Conservation (phyloP, 805 yeast species). For the Zygosaccharomyces gambellarensis region DNA sequence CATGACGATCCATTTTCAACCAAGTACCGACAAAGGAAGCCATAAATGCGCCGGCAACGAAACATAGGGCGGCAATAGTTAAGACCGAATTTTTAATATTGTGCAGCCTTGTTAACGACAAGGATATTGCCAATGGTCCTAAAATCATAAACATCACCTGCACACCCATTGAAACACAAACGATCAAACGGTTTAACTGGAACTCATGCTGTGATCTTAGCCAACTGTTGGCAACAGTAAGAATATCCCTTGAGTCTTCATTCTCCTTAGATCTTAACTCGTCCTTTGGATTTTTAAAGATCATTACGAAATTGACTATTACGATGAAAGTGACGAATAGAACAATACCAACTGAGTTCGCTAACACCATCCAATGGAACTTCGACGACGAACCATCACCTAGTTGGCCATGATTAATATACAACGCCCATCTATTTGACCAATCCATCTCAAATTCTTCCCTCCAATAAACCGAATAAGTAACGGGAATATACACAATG, state of each 20-base stretch:
- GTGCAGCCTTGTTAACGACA: constrained; percentile 57
- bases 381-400: constrained; percentile 39
- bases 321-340: constrained; percentile 58
- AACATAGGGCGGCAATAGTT: constrained; percentile 53
- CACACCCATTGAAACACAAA: constrained; percentile 66
- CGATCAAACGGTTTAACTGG: constrained; percentile 40
- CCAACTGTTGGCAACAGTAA: constrained; percentile 49
- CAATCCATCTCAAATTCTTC: constrained; percentile 66
- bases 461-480: constrained; percentile 85
- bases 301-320: constrained; percentile 48
- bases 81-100: constrained; percentile 64
- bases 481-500: constrained; percentile 56
- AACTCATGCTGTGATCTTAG: constrained; percentile 41
- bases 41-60: constrained; percentile 65
- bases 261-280: constrained; percentile 24
- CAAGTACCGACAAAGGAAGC: constrained; percentile 71
- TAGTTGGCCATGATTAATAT: constrained; percentile 49
- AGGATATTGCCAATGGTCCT: constrained; percentile 55
- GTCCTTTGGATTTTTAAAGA: constrained; percentile 27
- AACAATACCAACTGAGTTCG: constrained; percentile 65
- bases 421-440: constrained; percentile 69
- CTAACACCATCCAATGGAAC: constrained; percentile 74
- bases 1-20: constrained; percentile 35
- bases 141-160: constrained; percentile 63
- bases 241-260: constrained; percentile 18